Percentiles rank a stretch among this genome's conserved stretches.
phyloP scores from a whole-genome alignment of 2,329 filamentous ascomycete genomes.

The Colletotrichum orbiculare region DNA sequence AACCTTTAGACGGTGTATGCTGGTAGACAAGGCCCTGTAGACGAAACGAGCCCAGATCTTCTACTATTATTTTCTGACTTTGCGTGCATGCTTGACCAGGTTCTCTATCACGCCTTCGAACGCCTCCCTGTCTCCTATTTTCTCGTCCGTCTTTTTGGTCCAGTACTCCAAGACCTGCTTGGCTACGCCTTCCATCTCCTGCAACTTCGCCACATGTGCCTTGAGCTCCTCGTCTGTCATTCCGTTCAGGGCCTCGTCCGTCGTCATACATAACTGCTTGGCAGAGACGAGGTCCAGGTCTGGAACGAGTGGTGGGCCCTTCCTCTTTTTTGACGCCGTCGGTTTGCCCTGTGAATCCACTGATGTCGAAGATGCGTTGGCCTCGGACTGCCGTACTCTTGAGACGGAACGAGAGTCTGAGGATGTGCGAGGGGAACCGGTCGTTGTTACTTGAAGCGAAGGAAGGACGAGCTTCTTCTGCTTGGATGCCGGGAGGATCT shows the following conservation, averaged over 20 bases:
- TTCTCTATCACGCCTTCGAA: slow-evolving; percentile 98
- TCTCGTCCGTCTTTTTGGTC: slow-evolving; percentile 86
- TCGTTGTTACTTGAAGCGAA: slow-evolving; percentile 71
- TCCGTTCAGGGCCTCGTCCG: slow-evolving; percentile 82
- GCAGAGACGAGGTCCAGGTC: slow-evolving; percentile 83
- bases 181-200: slow-evolving; percentile 76
- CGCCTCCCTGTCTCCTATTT: slow-evolving; percentile 89
- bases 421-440: slow-evolving; percentile 64
- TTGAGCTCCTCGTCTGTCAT: slow-evolving; percentile 83
- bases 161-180: slow-evolving; percentile 87
- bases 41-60: slow-evolving; percentile 25
- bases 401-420: slow-evolving; percentile 63
- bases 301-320: slow-evolving; percentile 74
- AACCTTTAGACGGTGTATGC: slow-evolving; percentile 31
- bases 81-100: slow-evolving; percentile 88
- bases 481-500: slow-evolving; percentile 95
- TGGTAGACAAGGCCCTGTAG: slow-evolving; percentile 33
- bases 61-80: slow-evolving; percentile 75
- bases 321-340: slow-evolving; percentile 55
- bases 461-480: slow-evolving; percentile 97
- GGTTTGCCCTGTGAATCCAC: slow-evolving; percentile 69
- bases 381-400: slow-evolving; percentile 58
- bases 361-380: slow-evolving; percentile 67
- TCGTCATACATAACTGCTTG: slow-evolving; percentile 82
- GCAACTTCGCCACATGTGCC: slow-evolving; percentile 75